Conservation (phyloP, 345 rosid genomes). For the Rhodamnia argentea region DNA sequence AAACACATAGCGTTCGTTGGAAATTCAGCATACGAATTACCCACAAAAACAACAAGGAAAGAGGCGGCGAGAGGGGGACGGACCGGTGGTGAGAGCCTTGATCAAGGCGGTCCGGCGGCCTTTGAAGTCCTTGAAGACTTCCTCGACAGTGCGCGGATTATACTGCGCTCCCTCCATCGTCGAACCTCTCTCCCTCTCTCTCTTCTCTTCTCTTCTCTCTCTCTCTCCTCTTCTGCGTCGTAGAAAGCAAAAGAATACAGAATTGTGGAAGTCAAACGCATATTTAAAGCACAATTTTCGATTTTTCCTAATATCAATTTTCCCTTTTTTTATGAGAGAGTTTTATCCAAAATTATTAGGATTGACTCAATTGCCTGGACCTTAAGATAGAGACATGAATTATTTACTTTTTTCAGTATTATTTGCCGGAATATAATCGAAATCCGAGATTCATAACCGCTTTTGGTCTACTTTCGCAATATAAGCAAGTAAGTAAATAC, state of each 20-base stretch:
- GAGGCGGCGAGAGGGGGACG: background rate
- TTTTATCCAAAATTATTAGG: background rate
- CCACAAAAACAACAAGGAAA: background rate
- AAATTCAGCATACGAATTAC: background rate
- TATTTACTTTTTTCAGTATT: background rate
- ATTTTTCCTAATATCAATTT: background rate
- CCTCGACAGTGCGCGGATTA: slow-evolving; percentile 63
- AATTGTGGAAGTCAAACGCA: background rate
- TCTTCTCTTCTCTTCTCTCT: background rate
- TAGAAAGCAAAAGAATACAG: background rate
- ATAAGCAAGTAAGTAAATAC: background rate
- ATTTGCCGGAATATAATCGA: background rate
- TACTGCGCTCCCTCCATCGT: slow-evolving; percentile 15
- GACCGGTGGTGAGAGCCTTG: slow-evolving; percentile 61
- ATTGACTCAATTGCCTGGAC: background rate
- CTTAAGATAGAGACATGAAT: background rate
- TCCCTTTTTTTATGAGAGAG: background rate
- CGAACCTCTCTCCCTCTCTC: background rate
- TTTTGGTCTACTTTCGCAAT: background rate
- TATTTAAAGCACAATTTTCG: background rate
- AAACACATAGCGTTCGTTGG: background rate
- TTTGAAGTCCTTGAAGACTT: slow-evolving; percentile 60
- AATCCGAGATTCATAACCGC: background rate
- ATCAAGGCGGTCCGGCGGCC: slow-evolving; percentile 65
- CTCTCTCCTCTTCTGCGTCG: slow-evolving; percentile 11